Evolutionary conservation across 805 yeast genomes (phyloP).

Genomic region (Ogataea degrootiae): DNA sequence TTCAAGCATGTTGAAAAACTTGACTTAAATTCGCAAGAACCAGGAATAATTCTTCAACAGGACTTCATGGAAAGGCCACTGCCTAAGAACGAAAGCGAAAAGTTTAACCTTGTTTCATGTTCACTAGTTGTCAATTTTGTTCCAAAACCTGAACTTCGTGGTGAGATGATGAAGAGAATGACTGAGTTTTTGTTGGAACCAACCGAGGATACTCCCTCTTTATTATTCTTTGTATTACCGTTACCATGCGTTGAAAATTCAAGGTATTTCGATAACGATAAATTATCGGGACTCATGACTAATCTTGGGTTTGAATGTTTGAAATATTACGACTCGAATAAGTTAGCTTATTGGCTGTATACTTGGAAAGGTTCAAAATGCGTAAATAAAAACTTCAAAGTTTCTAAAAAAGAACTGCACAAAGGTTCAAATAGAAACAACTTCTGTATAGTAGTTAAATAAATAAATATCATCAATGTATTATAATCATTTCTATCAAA

Average conservation of each 20-base stretch:
- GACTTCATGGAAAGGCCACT: slow-evolving; percentile 78
- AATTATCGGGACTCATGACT: slow-evolving; percentile 42
- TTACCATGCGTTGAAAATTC: slow-evolving; percentile 83
- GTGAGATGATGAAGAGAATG: slow-evolving; percentile 68
- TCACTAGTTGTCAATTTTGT: slow-evolving; percentile 88
- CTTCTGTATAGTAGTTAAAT: slow-evolving; percentile 47
- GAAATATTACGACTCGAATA: slow-evolving; percentile 54
- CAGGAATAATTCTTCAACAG: slow-evolving; percentile 57
- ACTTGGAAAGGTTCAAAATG: slow-evolving; percentile 36
- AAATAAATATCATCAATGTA: not conserved
- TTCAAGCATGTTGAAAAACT: slow-evolving; percentile 56
- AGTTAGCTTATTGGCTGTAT: slow-evolving; percentile 70
- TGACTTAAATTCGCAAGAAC: slow-evolving; percentile 78
- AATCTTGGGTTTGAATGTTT: slow-evolving; percentile 54
- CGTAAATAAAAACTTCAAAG: slow-evolving; percentile 9
- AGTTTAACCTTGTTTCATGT: slow-evolving; percentile 68
- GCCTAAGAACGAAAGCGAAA: slow-evolving; percentile 42
- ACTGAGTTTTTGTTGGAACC: slow-evolving; percentile 48
- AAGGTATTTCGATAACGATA: slow-evolving; percentile 56
- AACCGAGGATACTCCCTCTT: slow-evolving; percentile 27
- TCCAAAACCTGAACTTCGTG: slow-evolving; percentile 64
- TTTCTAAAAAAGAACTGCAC: slow-evolving; percentile 45
- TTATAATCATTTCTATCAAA: not conserved
- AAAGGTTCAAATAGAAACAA: slow-evolving; percentile 64
- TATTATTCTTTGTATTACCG: slow-evolving; percentile 78